Conservation (phyloP, 2,329 filamentous ascomycete species). For the Aureobasidium uvarum region DNA sequence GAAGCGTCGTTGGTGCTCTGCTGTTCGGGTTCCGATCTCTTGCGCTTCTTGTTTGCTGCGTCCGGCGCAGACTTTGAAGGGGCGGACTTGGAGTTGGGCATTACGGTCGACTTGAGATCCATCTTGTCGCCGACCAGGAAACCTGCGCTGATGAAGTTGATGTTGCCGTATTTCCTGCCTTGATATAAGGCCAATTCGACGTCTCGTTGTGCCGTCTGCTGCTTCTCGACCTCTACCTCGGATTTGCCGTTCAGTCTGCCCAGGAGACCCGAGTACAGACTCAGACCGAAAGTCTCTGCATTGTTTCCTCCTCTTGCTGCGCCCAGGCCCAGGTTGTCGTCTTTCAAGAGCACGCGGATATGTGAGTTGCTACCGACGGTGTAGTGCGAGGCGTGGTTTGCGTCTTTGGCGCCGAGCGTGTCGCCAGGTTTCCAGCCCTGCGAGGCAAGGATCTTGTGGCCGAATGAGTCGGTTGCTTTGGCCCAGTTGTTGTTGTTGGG, state of each 20-base stretch:
- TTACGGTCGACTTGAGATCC: conserved; percentile 37
- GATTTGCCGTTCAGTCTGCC: conserved; percentile 87
- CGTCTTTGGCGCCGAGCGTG: conserved; percentile 74
- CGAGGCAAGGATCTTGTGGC: conserved; percentile 80
- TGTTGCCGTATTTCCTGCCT: conserved; percentile 71
- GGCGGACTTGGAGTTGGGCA: conserved; percentile 33
- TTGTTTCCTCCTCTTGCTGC: conserved; percentile 70
- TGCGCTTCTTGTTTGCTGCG: conserved; percentile 25
- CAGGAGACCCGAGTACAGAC: conserved; percentile 80
- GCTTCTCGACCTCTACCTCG: conserved; percentile 67
- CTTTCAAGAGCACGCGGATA: conserved; percentile 80
- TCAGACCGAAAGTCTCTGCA: conserved; percentile 74
- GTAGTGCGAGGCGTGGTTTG: conserved; percentile 71
- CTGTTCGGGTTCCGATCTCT: conserved; percentile 30
- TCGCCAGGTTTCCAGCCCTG: conserved; percentile 90
- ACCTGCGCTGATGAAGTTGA: conserved; percentile 87
- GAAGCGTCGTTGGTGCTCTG: conserved; percentile 35
- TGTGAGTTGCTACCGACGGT: conserved; percentile 79
- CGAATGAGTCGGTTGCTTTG: conserved; percentile 75
- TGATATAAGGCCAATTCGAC: conserved; percentile 71
- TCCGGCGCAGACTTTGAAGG: conserved; percentile 43
- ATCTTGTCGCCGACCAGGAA: conserved; percentile 62
- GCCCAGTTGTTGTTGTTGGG: conserved; percentile 97
- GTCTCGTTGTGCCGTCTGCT: conserved; percentile 66
- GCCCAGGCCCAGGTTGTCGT: conserved; percentile 87